These are phyloP conservation scores for Curvularia spicifera DNA, from an alignment of 2,329 filamentous ascomycete genomes.

Conservation along the genomic window DNA sequence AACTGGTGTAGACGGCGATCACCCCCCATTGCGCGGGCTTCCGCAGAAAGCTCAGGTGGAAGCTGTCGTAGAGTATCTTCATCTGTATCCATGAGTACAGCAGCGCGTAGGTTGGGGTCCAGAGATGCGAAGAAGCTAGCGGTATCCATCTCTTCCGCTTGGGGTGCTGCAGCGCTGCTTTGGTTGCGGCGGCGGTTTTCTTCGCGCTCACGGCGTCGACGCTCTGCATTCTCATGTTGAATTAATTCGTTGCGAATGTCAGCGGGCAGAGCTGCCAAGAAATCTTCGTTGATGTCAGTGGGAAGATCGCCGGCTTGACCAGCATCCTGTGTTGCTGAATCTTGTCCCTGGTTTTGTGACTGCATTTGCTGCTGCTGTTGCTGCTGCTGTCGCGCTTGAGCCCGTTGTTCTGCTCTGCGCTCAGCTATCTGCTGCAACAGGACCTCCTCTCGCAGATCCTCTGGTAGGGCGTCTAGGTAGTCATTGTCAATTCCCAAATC, in stretches of 20 bases:
- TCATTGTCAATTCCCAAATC: constrained; percentile 92
- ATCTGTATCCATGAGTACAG: constrained; percentile 89
- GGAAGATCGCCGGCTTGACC: constrained; percentile 70
- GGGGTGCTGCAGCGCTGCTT: constrained; percentile 53
- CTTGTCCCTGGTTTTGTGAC: constrained; percentile 20
- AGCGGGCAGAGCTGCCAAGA: constrained; percentile 87
- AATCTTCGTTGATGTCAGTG: constrained; percentile 88
- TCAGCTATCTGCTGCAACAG: constrained; percentile 88
- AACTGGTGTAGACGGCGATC: constrained; percentile 62
- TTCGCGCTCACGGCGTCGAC: constrained; percentile 85
- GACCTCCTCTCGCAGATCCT: constrained; percentile 95
- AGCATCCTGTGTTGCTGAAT: constrained; percentile 18
- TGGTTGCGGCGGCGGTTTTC: constrained; percentile 73
- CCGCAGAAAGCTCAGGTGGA: constrained; percentile 82
- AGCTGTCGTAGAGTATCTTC: constrained; percentile 84
- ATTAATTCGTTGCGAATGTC: constrained; percentile 91
- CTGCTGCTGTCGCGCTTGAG: constrained; percentile 16
- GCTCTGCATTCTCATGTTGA: constrained; percentile 86
- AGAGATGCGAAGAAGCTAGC: constrained; percentile 92
- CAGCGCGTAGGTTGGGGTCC: constrained; percentile 80
- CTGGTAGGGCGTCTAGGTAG: constrained; percentile 95
- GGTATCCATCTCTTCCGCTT: constrained; percentile 80
- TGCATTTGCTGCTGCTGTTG: constrained; percentile 61
- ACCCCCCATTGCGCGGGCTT: constrained; percentile 76
- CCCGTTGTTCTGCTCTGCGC: constrained; percentile 60